Evolutionary conservation across 768 basidiomycete genomes (phyloP).

Genomic region (Antrodiella citrinella): DNA sequence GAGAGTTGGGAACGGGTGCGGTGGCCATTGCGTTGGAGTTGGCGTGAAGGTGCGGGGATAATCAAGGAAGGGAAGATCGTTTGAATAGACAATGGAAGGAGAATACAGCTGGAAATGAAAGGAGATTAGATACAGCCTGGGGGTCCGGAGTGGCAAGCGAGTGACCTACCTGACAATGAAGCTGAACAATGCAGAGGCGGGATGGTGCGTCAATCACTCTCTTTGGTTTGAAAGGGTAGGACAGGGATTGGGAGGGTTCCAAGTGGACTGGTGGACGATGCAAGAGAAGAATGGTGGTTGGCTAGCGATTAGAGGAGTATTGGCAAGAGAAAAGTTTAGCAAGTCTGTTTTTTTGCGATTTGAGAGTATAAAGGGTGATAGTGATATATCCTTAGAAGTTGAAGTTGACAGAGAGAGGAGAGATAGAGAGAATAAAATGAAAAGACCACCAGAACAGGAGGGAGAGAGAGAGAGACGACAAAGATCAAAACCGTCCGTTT

Average conservation of each 20-base stretch:
- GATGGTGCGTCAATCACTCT: slow-evolving; percentile 20
- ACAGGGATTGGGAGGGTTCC: slow-evolving; percentile 9
- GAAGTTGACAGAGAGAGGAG: slow-evolving; percentile 24
- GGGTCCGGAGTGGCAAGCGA: neutral
- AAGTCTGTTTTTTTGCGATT: slow-evolving; percentile 9
- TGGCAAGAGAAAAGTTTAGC: slow-evolving; percentile 9
- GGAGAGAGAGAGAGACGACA: slow-evolving; percentile 22
- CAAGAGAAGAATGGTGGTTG: slow-evolving; percentile 16
- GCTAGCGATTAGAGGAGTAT: slow-evolving; percentile 21
- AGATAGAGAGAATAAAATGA: slow-evolving; percentile 21
- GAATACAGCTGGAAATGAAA: slow-evolving; percentile 24
- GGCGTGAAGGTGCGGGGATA: slow-evolving; percentile 12
- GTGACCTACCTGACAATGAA: neutral
- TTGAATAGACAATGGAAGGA: slow-evolving; percentile 17
- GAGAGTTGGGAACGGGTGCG: slow-evolving; percentile 36
- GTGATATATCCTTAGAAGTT: slow-evolving; percentile 24
- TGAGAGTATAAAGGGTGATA: slow-evolving; percentile 22
- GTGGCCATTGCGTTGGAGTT: slow-evolving; percentile 32
- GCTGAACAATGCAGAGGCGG: slow-evolving; percentile 7
- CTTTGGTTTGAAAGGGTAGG: slow-evolving; percentile 11
- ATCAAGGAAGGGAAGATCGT: slow-evolving; percentile 14
- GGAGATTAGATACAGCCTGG: neutral
- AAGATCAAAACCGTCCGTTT: slow-evolving; percentile 11
- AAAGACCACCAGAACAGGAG: slow-evolving; percentile 22
- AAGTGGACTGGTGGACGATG: slow-evolving; percentile 3